Conservation (phyloP, 148 eudicot species). For the Cornus florida region DNA sequence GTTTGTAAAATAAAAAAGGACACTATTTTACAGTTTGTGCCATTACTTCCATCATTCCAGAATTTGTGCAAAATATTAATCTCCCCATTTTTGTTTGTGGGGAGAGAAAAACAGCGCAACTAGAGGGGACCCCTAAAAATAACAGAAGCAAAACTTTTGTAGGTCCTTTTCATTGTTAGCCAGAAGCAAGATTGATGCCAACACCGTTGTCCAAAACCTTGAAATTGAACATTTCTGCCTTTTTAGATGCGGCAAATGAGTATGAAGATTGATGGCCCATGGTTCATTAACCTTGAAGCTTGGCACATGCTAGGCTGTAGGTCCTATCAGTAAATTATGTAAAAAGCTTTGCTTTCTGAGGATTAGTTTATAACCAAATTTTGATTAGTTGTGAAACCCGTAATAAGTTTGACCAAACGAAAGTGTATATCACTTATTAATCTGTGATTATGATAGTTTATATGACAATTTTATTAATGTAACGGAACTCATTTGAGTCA, state of each 20-base stretch:
- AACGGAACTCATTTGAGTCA: neutral
- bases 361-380: neutral
- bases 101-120: too few relatives aligned
- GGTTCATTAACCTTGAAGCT: slow-evolving; percentile 6
- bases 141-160: neutral
- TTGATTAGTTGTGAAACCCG: neutral
- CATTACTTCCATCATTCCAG: neutral
- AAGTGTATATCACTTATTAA: neutral
- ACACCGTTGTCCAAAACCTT: neutral
- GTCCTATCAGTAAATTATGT: neutral
- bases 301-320: neutral
- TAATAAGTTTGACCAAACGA: slow-evolving; percentile 2
- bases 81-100: neutral
- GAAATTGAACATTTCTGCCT: neutral
- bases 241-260: neutral
- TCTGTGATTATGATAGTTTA: neutral
- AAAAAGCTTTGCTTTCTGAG: neutral
- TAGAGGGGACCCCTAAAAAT: too few relatives aligned
- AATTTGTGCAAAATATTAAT: neutral
- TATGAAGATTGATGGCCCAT: neutral
- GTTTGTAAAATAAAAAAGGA: too few relatives aligned
- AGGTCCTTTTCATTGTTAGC: neutral
- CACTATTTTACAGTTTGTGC: too few relatives aligned
- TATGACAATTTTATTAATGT: neutral
- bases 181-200: neutral